Evolutionary conservation across 1,284 basidiomycete species (phyloP).

Genomic region (Boletus calvinii): DNA sequence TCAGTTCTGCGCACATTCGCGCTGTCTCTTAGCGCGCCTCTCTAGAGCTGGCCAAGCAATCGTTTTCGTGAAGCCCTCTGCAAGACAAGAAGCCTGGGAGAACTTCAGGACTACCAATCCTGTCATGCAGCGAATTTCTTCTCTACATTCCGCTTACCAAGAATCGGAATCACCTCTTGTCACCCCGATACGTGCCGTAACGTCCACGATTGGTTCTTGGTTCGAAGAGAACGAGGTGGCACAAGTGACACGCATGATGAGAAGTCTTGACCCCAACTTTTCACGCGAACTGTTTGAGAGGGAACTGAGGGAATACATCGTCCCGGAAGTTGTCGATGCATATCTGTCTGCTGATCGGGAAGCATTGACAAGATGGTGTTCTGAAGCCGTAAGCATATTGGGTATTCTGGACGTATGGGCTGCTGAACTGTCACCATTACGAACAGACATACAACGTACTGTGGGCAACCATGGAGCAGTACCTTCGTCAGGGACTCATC

Average conservation of each 20-base stretch:
- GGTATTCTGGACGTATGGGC: neutral
- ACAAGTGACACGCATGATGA: conserved; percentile 87
- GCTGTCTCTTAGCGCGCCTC: conserved; percentile 2
- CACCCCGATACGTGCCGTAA: conserved; percentile 78
- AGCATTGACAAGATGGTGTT: conserved; percentile 87
- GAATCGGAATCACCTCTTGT: conserved; percentile 94
- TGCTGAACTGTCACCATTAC: neutral
- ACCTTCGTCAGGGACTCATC: conserved; percentile 85
- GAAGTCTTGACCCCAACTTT: conserved; percentile 84
- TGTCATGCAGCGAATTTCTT: conserved; percentile 57
- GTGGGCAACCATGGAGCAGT: conserved; percentile 97
- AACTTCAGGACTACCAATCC: conserved; percentile 74
- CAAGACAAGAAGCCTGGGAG: conserved; percentile 76
- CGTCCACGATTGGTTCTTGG: conserved; percentile 82
- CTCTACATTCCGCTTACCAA: conserved; percentile 75
- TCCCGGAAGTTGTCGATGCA: conserved; percentile 96
- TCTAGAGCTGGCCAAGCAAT: conserved; percentile 80
- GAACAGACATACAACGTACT: conserved; percentile 90
- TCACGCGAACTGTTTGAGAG: conserved; percentile 84
- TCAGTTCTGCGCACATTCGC: neutral
- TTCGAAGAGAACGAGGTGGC: conserved; percentile 99
- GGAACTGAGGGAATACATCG: conserved; percentile 94
- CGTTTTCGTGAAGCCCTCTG: conserved; percentile 80
- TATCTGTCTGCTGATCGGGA: conserved; percentile 90
- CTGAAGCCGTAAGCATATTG: conserved; percentile 80